phyloP scores from a whole-genome alignment of 1,284 basidiomycete genomes.

The Kalmanozyma brasiliensis region DNA sequence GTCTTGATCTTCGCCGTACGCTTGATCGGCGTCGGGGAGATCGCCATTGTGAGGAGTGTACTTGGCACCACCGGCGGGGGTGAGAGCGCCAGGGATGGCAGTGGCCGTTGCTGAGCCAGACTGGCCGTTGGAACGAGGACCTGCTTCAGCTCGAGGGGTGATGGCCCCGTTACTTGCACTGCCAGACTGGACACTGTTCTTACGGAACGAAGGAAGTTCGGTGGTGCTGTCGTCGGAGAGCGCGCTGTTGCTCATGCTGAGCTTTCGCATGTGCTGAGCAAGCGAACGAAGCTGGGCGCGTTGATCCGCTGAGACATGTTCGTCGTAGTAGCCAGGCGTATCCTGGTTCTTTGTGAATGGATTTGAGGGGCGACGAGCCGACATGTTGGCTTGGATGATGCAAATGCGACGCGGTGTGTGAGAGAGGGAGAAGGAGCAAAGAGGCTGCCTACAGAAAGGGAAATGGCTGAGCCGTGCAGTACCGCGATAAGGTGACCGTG shows the following conservation, averaged over 20 bases:
- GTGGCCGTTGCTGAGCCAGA: conserved; percentile 4
- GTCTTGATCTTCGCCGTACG: conserved; percentile 48
- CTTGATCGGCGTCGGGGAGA: conserved; percentile 29
- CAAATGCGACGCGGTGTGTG: background rate
- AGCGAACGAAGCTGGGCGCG: conserved; percentile 41
- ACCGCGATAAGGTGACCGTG: too few relatives aligned
- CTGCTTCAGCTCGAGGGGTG: conserved; percentile 30
- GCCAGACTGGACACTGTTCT: conserved; percentile 6
- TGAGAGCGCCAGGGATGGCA: conserved; percentile 12
- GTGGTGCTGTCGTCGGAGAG: conserved; percentile 25
- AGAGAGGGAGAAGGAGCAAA: background rate
- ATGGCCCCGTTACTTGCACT: conserved; percentile 33
- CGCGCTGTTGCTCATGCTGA: conserved; percentile 44
- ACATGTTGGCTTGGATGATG: conserved; percentile 17
- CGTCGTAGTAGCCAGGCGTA: conserved; percentile 40
- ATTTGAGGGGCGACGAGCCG: conserved; percentile 33
- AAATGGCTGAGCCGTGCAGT: background rate
- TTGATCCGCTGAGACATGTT: conserved; percentile 16
- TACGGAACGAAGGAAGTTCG: conserved; percentile 20
- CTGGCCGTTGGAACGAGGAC: conserved; percentile 11
- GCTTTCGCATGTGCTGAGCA: conserved; percentile 47
- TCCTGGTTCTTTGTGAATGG: conserved; percentile 53
- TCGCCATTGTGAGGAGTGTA: conserved; percentile 29
- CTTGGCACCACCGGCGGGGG: conserved; percentile 24
- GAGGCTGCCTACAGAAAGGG: background rate